A percentile compares a stretch with the other conserved stretches of the same genome.
Evolutionary conservation across 2,329 filamentous ascomycete genomes (phyloP).

Genomic region (Ceratocystis ficicola): DNA sequence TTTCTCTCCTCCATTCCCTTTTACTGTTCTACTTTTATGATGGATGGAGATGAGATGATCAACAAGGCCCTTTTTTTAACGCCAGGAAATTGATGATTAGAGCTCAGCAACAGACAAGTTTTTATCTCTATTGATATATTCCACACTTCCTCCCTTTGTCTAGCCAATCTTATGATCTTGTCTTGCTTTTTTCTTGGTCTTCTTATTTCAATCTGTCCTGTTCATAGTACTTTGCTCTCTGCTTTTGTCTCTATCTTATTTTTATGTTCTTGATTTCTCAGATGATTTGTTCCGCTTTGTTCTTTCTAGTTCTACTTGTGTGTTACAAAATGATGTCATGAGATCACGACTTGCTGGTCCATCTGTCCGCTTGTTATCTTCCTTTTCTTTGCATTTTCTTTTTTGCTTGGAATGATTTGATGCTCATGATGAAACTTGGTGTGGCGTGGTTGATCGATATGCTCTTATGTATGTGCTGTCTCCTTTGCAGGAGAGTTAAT

Average conservation of each 20-base stretch:
- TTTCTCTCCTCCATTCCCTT: background rate
- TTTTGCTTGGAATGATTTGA: background rate
- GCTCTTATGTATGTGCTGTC: background rate
- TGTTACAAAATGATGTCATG: conserved; percentile 6
- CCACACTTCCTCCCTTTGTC: background rate
- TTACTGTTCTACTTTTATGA: conserved; percentile 7
- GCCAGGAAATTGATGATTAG: conserved; percentile 6
- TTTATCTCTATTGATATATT: background rate
- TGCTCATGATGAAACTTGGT: background rate
- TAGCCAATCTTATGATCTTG: background rate
- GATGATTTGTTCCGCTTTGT: background rate
- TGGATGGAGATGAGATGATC: conserved; percentile 5
- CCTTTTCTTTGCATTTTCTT: background rate
- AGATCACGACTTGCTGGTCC: conserved; percentile 1
- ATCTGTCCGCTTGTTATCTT: too few relatives aligned
- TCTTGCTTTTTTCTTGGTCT: background rate
- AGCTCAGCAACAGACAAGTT: conserved; percentile 2
- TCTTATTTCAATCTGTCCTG: background rate
- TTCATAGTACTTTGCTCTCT: conserved; percentile 11
- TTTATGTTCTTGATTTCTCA: too few relatives aligned
- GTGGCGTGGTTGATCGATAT: background rate
- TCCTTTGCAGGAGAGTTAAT: background rate
- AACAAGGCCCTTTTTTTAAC: background rate
- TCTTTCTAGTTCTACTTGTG: background rate
- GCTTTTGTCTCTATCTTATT: background rate